These are phyloP conservation scores for Curvularia hawaiiensis DNA, from an alignment of 2,329 filamentous ascomycete genomes.

Conservation along the genomic window DNA sequence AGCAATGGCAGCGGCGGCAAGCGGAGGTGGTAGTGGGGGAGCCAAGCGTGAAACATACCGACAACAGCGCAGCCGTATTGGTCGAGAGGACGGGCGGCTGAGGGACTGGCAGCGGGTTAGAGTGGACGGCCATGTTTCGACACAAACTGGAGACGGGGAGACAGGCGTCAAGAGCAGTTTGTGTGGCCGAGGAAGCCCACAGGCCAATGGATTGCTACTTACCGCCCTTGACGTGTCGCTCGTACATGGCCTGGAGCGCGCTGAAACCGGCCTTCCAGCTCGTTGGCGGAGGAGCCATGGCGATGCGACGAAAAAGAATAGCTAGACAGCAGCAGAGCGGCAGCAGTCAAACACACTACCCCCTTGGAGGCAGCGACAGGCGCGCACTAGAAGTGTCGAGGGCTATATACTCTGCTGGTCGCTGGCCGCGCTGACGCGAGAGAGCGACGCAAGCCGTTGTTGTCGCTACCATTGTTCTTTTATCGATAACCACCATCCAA, in stretches of 20 bases:
- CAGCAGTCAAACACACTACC: slow-evolving; percentile 15
- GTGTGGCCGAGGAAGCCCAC: slow-evolving; percentile 21
- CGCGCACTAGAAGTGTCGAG: not conserved
- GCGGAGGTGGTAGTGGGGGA: slow-evolving; percentile 21
- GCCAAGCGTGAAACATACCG: slow-evolving; percentile 44
- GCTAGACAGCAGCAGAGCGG: slow-evolving; percentile 8
- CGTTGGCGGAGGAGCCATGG: slow-evolving; percentile 43
- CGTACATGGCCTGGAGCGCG: slow-evolving; percentile 35
- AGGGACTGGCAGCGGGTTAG: slow-evolving; percentile 43
- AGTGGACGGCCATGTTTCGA: slow-evolving; percentile 27
- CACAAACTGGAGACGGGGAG: slow-evolving; percentile 23
- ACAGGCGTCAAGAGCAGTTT: slow-evolving; percentile 30
- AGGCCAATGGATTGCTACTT: slow-evolving; percentile 45
- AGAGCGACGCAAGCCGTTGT: not conserved
- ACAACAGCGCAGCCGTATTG: slow-evolving; percentile 43
- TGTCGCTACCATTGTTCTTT: not conserved
- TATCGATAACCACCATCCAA: slow-evolving; percentile 6
- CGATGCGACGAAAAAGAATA: slow-evolving; percentile 21
- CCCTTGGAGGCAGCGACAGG: not conserved
- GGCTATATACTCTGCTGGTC: slow-evolving; percentile 11
- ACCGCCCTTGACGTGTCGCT: slow-evolving; percentile 45
- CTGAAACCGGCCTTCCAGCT: slow-evolving; percentile 42
- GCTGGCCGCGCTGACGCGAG: slow-evolving; percentile 3
- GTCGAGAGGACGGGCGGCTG: slow-evolving; percentile 45
- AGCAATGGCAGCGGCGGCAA: slow-evolving; percentile 3